Evolutionary conservation across 1,284 basidiomycete genomes (phyloP).

Genomic region (Caloboletus firmus): DNA sequence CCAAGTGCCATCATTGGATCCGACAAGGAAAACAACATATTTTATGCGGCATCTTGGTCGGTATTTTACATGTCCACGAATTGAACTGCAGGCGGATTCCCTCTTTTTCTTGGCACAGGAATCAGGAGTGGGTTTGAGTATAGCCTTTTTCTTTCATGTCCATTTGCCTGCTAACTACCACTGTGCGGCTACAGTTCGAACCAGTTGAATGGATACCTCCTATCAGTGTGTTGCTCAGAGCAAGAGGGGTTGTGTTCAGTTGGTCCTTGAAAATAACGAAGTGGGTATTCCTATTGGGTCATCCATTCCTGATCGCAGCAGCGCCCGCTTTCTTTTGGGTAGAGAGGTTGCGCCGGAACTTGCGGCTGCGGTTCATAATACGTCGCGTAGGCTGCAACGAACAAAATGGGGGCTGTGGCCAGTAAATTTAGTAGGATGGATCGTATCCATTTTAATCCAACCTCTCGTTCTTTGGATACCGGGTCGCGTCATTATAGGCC

Average conservation of each 20-base stretch:
- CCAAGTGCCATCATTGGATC: too few species aligned
- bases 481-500: background rate
- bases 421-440: too few species aligned
- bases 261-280: constrained; percentile 40
- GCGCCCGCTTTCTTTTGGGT: too few species aligned
- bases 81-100: too few species aligned
- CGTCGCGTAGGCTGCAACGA: too few species aligned
- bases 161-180: background rate
- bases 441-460: background rate
- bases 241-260: constrained; percentile 43
- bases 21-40: too few species aligned
- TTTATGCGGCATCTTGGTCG: too few species aligned
- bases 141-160: background rate
- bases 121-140: constrained; percentile 38
- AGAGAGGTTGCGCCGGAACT: background rate
- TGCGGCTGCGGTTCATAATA: background rate
- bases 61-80: too few species aligned
- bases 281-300: constrained; percentile 43
- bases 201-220: constrained; percentile 7
- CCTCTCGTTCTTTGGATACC: background rate
- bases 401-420: background rate
- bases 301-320: constrained; percentile 40
- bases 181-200: background rate
- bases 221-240: constrained; percentile 39
- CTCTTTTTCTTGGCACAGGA: constrained; percentile 49